A percentile compares a stretch with the other conserved stretches of the same genome.
Evolutionary conservation across 805 yeast genomes (phyloP).

Genomic region (Peterozyma toletana): DNA sequence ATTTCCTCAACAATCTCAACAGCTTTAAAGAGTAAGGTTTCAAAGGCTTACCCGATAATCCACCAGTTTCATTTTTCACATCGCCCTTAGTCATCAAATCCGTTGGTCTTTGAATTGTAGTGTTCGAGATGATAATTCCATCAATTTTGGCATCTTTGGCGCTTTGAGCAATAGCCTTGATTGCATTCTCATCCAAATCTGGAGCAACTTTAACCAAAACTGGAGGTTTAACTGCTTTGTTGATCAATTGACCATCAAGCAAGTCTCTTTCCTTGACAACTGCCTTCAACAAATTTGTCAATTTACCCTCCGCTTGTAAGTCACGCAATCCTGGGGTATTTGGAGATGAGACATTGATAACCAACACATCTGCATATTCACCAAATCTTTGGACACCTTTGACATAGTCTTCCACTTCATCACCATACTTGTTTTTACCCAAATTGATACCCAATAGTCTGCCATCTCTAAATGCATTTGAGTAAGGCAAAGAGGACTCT

Average conservation of each 20-base stretch:
- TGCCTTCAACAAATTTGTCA: conserved; percentile 56
- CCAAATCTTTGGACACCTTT: conserved; percentile 80
- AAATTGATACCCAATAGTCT: conserved; percentile 75
- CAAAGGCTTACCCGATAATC: conserved; percentile 87
- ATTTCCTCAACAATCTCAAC: conserved; percentile 60
- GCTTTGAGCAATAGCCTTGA: conserved; percentile 73
- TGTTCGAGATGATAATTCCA: conserved; percentile 89
- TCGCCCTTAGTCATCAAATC: conserved; percentile 42
- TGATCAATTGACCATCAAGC: conserved; percentile 32
- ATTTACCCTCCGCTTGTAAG: conserved; percentile 70
- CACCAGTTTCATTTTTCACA: conserved; percentile 63
- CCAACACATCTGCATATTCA: conserved; percentile 79
- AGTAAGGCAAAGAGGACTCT: conserved; percentile 12
- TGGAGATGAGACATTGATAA: conserved; percentile 90
- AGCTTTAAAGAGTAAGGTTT: conserved; percentile 75
- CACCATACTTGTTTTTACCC: conserved; percentile 91
- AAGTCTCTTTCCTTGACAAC: conserved; percentile 66
- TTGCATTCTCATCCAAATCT: conserved; percentile 75
- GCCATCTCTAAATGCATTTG: conserved; percentile 50
- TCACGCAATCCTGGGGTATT: conserved; percentile 93
- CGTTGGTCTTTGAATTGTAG: conserved; percentile 79
- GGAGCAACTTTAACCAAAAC: conserved; percentile 91
- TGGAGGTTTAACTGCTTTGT: conserved; percentile 50
- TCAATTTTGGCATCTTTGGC: conserved; percentile 75
- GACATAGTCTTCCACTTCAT: conserved; percentile 80